Conservation (phyloP, 2,329 filamentous ascomycete genomes). For the Ascochyta viciae-villosae region DNA sequence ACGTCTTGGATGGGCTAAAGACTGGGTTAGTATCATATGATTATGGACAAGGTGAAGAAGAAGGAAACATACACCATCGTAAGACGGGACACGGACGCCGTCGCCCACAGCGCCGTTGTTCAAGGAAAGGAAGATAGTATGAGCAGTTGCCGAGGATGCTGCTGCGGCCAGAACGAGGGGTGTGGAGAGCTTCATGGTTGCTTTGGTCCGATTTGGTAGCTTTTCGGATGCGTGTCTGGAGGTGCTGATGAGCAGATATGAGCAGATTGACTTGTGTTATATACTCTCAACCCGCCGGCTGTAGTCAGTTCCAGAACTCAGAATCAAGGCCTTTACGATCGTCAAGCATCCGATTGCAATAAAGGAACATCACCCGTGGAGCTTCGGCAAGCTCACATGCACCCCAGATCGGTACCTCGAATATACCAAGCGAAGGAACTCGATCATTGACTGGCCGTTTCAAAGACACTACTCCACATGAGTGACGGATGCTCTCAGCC, state of each 20-base stretch:
- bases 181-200: conserved; percentile 39
- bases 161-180: conserved; percentile 34
- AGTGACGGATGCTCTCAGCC: conserved; percentile 18
- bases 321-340: not conserved
- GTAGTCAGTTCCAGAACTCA: not conserved
- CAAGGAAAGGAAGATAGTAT: conserved; percentile 60
- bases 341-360: too few relatives aligned
- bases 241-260: not conserved
- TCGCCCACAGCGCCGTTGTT: conserved; percentile 57
- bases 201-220: not conserved
- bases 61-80: conserved; percentile 38
- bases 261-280: not conserved
- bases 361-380: not conserved
- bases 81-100: conserved; percentile 58
- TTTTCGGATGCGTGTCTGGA: not conserved
- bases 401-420: not conserved
- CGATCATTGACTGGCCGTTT: not conserved
- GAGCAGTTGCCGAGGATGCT: conserved; percentile 52
- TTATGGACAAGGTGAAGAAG: not conserved
- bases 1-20: conserved; percentile 61
- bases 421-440: conserved; percentile 3
- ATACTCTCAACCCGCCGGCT: conserved; percentile 1
- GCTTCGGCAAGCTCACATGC: not conserved
- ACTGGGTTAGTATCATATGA: conserved; percentile 22
- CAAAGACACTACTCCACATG: conserved; percentile 7